phyloP scores from a whole-genome alignment of 2,329 filamentous ascomycete genomes.

The Cytospora piceicola region DNA sequence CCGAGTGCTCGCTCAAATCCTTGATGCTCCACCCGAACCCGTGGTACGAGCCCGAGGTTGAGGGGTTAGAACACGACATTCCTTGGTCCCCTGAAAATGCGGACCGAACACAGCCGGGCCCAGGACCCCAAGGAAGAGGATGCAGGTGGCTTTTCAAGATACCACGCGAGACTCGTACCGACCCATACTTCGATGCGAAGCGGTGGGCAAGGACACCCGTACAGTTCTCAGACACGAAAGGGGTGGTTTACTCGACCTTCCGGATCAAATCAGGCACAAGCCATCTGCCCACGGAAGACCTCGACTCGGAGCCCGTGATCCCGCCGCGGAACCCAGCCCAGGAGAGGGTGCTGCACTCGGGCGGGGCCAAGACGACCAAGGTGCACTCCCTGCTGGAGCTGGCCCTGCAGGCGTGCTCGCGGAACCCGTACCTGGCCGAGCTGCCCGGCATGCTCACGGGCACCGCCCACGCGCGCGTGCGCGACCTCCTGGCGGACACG shows the following conservation, averaged over 20 bases:
- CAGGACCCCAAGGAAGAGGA: conserved; percentile 18
- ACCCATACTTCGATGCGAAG: conserved; percentile 14
- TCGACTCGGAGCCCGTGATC: conserved; percentile 4
- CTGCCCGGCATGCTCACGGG: conserved; percentile 48
- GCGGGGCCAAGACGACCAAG: conserved; percentile 23
- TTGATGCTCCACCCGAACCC: conserved; percentile 67
- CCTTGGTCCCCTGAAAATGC: conserved; percentile 25
- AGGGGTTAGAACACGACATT: conserved; percentile 22
- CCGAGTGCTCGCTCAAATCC: conserved; percentile 48
- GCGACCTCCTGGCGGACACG: conserved; percentile 46
- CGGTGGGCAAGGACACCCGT: conserved; percentile 36
- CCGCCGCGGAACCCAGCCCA: conserved; percentile 5
- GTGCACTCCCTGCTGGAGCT: conserved; percentile 58
- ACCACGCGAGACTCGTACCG: background rate
- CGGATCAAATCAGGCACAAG: conserved; percentile 24
- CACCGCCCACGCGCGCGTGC: conserved; percentile 46
- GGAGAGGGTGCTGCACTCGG: conserved; percentile 5
- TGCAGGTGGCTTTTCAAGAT: conserved; percentile 16
- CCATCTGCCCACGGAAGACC: conserved; percentile 29
- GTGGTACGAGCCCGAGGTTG: conserved; percentile 48
- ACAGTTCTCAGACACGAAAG: conserved; percentile 37
- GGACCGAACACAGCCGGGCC: conserved; percentile 14
- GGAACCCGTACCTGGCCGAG: conserved; percentile 47
- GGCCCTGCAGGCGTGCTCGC: conserved; percentile 52
- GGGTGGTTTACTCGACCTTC: conserved; percentile 35